Evolutionary conservation across 768 basidiomycete genomes (phyloP).

Genomic region (Phylloporus sp.): DNA sequence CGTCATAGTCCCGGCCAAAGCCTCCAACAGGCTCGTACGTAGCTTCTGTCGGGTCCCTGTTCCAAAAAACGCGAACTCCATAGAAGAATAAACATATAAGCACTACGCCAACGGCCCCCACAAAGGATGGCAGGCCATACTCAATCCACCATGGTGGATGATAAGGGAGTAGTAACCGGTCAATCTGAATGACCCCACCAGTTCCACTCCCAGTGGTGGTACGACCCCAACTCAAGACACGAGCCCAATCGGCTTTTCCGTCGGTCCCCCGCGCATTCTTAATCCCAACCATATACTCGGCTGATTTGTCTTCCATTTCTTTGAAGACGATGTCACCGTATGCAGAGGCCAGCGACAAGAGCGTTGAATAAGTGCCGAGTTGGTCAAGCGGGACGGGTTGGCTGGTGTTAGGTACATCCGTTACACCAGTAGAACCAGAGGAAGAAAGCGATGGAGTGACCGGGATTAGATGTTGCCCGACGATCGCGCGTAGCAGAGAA

Average conservation of each 20-base stretch:
- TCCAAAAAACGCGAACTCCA: constrained; percentile 69
- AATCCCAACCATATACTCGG: constrained; percentile 60
- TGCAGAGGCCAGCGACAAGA: constrained; percentile 59
- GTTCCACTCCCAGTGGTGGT: constrained; percentile 67
- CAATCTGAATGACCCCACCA: constrained; percentile 88
- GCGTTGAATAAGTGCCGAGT: constrained; percentile 68
- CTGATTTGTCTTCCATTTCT: constrained; percentile 38
- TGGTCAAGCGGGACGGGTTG: constrained; percentile 71
- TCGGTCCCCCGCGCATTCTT: constrained; percentile 69
- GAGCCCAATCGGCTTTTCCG: constrained; percentile 59
- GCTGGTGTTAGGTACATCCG: constrained; percentile 54
- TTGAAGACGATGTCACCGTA: constrained; percentile 88
- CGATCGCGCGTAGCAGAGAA: constrained; percentile 52
- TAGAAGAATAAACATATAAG: constrained; percentile 69
- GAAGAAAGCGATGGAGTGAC: constrained; percentile 27
- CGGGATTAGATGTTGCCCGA: constrained; percentile 75
- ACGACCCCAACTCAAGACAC: constrained; percentile 70
- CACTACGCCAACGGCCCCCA: constrained; percentile 55
- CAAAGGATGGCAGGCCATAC: constrained; percentile 67
- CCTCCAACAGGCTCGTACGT: constrained; percentile 91
- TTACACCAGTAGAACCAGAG: constrained; percentile 22
- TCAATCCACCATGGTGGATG: constrained; percentile 80
- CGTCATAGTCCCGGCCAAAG: constrained; percentile 54
- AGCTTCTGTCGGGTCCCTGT: constrained; percentile 71
- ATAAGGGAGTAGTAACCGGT: constrained; percentile 80